These are phyloP conservation scores for Leucosporidium scottii DNA, from an alignment of 768 basidiomycete species.

Conservation along the genomic window DNA sequence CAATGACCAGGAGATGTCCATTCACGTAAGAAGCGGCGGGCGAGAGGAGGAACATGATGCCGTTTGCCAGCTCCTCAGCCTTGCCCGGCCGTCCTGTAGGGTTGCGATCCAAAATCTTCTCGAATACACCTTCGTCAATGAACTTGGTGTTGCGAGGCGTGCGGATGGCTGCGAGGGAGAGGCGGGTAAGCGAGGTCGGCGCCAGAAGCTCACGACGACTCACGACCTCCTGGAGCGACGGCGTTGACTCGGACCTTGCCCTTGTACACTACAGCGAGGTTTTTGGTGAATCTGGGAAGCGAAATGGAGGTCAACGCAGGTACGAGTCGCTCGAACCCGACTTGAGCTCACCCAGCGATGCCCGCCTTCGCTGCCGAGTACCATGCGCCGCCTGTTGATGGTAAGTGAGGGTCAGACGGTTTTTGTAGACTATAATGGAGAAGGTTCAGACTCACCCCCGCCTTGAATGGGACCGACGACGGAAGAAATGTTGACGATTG, in stretches of 20 bases:
- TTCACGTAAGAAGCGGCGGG: not conserved
- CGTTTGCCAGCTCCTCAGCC: not conserved
- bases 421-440: not conserved
- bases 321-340: too few relatives aligned
- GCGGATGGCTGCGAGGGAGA: not conserved
- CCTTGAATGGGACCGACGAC: not conserved
- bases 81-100: not conserved
- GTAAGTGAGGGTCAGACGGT: not conserved
- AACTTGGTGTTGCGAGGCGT: not conserved
- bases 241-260: not conserved
- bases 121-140: not conserved
- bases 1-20: not conserved
- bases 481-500: not conserved
- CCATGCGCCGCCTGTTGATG: not conserved
- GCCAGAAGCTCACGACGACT: too few relatives aligned
- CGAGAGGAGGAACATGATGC: not conserved
- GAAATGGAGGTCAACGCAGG: too few relatives aligned
- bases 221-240: not conserved
- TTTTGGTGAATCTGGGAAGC: not conserved
- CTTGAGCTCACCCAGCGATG: not conserved
- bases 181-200: not conserved
- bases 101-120: not conserved
- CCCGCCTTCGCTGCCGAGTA: not conserved
- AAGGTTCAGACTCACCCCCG: not conserved
- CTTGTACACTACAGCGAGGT: not conserved